A percentile compares a stretch with the other conserved stretches of the same genome.
These are phyloP conservation scores for Gossypium turneri DNA, from an alignment of 345 rosid genomes.

Conservation along the genomic window DNA sequence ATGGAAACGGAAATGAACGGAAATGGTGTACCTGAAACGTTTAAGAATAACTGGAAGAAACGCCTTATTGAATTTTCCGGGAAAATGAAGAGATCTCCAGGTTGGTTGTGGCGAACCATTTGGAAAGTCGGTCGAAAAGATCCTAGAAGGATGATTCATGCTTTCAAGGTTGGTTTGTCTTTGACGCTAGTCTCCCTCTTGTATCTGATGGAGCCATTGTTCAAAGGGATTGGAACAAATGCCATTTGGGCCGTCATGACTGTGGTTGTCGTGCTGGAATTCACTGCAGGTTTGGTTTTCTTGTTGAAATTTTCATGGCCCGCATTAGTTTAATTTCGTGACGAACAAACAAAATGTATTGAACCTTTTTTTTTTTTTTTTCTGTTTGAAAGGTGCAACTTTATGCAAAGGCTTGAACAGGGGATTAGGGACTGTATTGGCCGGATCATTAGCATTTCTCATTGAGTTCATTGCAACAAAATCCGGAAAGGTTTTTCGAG, in stretches of 20 bases:
- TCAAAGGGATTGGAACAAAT: slow-evolving; percentile 49
- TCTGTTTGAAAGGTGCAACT: slow-evolving; percentile 2
- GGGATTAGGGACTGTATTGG: slow-evolving; percentile 7
- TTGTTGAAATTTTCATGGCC: neutral
- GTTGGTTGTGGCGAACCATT: slow-evolving; percentile 26
- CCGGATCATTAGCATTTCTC: slow-evolving; percentile 6
- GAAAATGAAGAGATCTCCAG: slow-evolving; percentile 35
- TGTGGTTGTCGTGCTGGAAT: slow-evolving; percentile 5
- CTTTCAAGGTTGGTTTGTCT: slow-evolving; percentile 74
- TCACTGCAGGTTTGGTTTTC: slow-evolving; percentile 35
- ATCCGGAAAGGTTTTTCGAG: slow-evolving; percentile 35
- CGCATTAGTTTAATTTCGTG: neutral
- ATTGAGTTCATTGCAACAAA: neutral
- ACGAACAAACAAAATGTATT: neutral
- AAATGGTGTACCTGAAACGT: neutral
- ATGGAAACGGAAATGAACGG: slow-evolving; percentile 22
- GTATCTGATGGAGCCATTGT: slow-evolving; percentile 63
- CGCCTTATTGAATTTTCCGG: slow-evolving; percentile 15
- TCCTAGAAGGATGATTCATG: slow-evolving; percentile 64
- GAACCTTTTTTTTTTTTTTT: neutral
- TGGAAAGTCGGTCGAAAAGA: slow-evolving; percentile 65
- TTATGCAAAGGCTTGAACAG: slow-evolving; percentile 11
- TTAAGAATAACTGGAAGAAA: slow-evolving; percentile 25
- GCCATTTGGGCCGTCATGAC: slow-evolving; percentile 31
- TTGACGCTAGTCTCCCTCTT: slow-evolving; percentile 63